Evolutionary conservation across 2,329 filamentous ascomycete species (phyloP).

Genomic region (Sporothrix pseudoabietina): DNA sequence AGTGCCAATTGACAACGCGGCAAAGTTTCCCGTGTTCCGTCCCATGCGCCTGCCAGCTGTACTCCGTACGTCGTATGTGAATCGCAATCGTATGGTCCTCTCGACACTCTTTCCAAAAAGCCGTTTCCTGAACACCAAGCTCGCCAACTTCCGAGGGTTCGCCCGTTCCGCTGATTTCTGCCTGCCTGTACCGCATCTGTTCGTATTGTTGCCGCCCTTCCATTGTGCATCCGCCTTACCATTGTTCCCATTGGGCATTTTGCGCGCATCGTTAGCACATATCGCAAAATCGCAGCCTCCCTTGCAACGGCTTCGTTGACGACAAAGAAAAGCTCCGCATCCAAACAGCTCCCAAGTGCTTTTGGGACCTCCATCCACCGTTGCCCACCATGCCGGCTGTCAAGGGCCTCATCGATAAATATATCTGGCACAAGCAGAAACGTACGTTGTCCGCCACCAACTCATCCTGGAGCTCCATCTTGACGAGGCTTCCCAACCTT

Average conservation of each 20-base stretch:
- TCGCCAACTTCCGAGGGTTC: constrained; percentile 6
- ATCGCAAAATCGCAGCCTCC: neutral
- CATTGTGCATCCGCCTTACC: neutral
- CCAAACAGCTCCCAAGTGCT: neutral
- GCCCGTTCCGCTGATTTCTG: neutral
- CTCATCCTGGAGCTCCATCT: neutral
- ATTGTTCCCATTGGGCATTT: constrained; percentile 23
- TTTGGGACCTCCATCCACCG: neutral
- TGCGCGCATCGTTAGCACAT: neutral
- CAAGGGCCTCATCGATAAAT: constrained; percentile 36
- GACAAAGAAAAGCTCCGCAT: constrained; percentile 1
- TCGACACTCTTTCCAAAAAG: neutral
- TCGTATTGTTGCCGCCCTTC: constrained; percentile 14
- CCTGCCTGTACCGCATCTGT: neutral
- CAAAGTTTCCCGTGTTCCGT: constrained; percentile 12
- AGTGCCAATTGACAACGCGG: constrained; percentile 2
- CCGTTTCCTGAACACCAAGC: neutral
- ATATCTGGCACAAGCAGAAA: constrained; percentile 34
- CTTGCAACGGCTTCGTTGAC: neutral
- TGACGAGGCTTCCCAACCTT: neutral
- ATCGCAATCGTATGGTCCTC: neutral
- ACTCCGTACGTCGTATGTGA: too few relatives aligned
- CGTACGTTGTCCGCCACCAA: constrained; percentile 27
- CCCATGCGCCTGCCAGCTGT: constrained; percentile 11
- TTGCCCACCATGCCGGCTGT: constrained; percentile 35